A percentile compares a stretch with the other conserved stretches of the same genome.
phyloP scores from a whole-genome alignment of 2,329 filamentous ascomycete species.

The Fusarium transvaalense region DNA sequence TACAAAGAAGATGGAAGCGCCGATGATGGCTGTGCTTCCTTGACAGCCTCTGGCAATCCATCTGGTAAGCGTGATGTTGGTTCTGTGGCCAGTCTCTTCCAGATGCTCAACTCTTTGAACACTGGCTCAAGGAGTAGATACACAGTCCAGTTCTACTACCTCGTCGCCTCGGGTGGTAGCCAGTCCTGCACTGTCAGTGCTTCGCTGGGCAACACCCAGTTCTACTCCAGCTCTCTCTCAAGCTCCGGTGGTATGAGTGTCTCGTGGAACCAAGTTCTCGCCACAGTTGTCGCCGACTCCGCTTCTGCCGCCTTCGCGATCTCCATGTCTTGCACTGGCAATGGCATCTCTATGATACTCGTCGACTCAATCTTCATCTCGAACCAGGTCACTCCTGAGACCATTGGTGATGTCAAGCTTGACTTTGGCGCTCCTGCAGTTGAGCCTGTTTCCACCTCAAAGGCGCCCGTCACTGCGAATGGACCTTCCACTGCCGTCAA shows the following conservation, averaged over 20 bases:
- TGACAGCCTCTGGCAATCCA: not conserved
- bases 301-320: constrained; percentile 10
- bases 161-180: not conserved
- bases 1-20: constrained; percentile 9
- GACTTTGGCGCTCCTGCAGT: not conserved
- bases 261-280: constrained; percentile 15
- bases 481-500: not conserved
- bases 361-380: constrained; percentile 31
- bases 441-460: not conserved
- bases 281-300: not conserved
- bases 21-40: constrained; percentile 19
- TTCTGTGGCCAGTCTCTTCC: constrained; percentile 8
- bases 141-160: constrained; percentile 25
- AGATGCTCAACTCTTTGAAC: not conserved
- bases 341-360: not conserved
- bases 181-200: constrained; percentile 1
- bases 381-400: constrained; percentile 26
- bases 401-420: constrained; percentile 15
- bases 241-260: not conserved
- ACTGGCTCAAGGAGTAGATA: not conserved
- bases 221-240: constrained; percentile 1
- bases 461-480: rapidly evolving
- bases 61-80: not conserved
- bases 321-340: not conserved
- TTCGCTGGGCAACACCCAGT: not conserved